Base-by-base conservation (phyloP, 148 eudicot genomes). In the Fagopyrum tataricum region DNA sequence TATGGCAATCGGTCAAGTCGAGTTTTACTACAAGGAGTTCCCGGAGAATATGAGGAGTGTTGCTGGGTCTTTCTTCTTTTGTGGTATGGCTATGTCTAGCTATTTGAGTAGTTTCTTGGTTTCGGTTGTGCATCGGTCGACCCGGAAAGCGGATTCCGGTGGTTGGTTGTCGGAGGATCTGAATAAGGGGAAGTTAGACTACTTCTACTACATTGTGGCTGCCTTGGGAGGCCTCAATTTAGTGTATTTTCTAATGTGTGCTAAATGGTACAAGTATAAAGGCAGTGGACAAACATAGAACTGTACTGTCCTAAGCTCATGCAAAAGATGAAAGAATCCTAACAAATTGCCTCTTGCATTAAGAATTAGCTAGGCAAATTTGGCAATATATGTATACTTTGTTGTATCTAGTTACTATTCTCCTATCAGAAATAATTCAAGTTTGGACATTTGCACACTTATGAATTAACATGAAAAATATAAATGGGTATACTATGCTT, bases 21-120 rank as follows among this genome's bases (percentile, higher is more conserved):
- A 94, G 76, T 90, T 94, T 40, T 94, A 86, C 82, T 94, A 94
- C 83, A 94, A 91, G 77, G 88, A 94, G 81, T 91, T 94, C 70
- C 98, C 97, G 1, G 97, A 94, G 79, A 94, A 90, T 58, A 91
- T 94, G 98, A 91, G 96, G 79, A 89, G 96, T 76, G 47, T 94
- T 13, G 97, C 83, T 4, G 97, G 90, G 5, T 80, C 98, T 0
- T 80, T 90, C 15, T 83, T 81, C 85, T 91, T 83, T 51, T 82
- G 82, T 37, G 93, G 97, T 14, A 76, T 86, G 84, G 97, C 96
- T 14, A 80, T 78, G 11, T 81, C 93, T 0, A 90, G 82, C 55
- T 94, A 89, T 49, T 15, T 90, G 59, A 87, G 84, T 75, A 79
- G 96, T 43, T 84, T 90, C 17, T 43, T 94, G 84, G 80, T 91